Evolutionary conservation across 139 green algal species (phyloP).

Genomic region (Pseudopediastrum boryanum): DNA sequence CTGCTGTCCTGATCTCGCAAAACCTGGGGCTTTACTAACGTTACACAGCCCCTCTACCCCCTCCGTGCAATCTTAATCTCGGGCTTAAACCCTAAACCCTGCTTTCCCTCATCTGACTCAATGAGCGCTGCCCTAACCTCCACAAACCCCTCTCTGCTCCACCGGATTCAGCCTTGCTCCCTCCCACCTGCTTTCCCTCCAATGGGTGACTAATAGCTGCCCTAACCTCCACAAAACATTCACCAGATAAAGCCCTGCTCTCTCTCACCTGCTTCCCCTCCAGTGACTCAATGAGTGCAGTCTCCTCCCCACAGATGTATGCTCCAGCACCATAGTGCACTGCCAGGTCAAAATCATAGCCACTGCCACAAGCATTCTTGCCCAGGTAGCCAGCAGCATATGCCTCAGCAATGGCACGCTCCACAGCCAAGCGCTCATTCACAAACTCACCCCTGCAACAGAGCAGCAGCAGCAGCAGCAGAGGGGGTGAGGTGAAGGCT

Average conservation of each 20-base stretch:
- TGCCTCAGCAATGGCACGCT: conserved; percentile 85
- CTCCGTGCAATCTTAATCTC: no score
- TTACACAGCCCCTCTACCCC: no score
- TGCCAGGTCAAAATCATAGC: conserved; percentile 94
- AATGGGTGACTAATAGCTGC: neutral
- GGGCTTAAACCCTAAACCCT: no score
- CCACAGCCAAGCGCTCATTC: conserved; percentile 85
- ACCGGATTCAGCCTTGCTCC: no score
- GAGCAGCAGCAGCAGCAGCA: no score
- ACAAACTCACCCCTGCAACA: conserved; percentile 90
- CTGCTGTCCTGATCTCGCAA: no score
- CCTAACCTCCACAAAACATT: neutral
- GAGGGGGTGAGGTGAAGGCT: no score
- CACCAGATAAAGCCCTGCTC: neutral
- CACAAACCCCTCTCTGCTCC: no score
- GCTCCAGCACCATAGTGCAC: conserved; percentile 95
- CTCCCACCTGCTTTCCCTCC: no score
- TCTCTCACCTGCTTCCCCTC: conserved; percentile 88
- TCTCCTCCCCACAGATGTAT: conserved; percentile 99
- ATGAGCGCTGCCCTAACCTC: no score
- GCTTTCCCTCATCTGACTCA: no score
- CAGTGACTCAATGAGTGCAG: conserved; percentile 94
- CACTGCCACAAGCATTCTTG: conserved; percentile 94
- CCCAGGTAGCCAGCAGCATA: conserved; percentile 89
- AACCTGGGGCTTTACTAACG: no score